Percentiles rank a stretch among this genome's conserved stretches.
These are phyloP conservation scores for Geotrichum reessii DNA, from an alignment of 1,139 yeast species.

Conservation along the genomic window DNA sequence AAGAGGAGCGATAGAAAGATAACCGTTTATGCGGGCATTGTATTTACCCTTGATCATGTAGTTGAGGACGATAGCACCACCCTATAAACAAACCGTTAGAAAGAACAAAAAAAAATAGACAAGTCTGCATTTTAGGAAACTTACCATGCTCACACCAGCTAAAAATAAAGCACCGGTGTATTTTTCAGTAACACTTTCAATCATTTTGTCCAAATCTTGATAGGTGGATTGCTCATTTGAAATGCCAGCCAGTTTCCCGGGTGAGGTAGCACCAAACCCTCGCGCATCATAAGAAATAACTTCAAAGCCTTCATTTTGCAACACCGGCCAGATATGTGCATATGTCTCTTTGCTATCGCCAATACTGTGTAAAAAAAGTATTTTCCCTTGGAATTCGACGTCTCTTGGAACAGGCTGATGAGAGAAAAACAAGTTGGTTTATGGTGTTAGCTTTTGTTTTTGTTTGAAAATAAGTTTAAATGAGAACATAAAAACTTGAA, in stretches of 20 bases:
- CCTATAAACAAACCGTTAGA: slow-evolving; percentile 39
- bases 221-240: slow-evolving; percentile 61
- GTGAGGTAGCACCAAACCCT: slow-evolving; percentile 69
- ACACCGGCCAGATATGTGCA: slow-evolving; percentile 51
- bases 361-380: slow-evolving; percentile 67
- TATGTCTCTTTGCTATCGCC: slow-evolving; percentile 54
- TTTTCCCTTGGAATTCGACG: slow-evolving; percentile 46
- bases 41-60: slow-evolving; percentile 67
- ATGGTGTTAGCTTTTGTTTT: not conserved
- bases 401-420: slow-evolving; percentile 24
- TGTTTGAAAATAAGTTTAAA: not conserved
- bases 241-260: slow-evolving; percentile 52
- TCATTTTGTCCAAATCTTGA: slow-evolving; percentile 64
- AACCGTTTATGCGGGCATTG: slow-evolving; percentile 49
- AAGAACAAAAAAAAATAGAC: not conserved
- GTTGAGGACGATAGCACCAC: slow-evolving; percentile 76
- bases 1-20: slow-evolving; percentile 63
- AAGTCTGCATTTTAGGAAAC: not conserved
- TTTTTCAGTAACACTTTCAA: slow-evolving; percentile 29
- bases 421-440: not conserved
- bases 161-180: slow-evolving; percentile 42
- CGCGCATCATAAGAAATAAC: slow-evolving; percentile 77
- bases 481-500: not conserved
- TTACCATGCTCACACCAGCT: slow-evolving; percentile 67
- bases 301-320: slow-evolving; percentile 61